Conservation (phyloP, 73 alveolate genomes). For the Blepharisma japonicum region DNA sequence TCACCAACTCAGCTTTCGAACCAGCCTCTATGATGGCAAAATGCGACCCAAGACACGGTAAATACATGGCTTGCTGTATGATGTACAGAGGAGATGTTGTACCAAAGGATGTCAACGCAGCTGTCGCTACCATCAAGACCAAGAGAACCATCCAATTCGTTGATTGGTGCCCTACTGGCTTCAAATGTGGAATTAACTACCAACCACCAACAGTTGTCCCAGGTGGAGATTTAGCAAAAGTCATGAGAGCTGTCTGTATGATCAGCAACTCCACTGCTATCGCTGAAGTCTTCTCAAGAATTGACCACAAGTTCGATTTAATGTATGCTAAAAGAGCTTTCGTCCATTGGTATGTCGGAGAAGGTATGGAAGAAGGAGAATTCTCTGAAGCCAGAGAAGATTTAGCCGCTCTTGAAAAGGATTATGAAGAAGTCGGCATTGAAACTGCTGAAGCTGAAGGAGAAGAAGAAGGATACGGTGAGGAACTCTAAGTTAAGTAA, state of each 20-base stretch:
- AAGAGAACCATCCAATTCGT: slow-evolving; percentile 96
- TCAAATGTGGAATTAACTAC: slow-evolving; percentile 84
- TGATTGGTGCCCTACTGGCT: slow-evolving; percentile 98
- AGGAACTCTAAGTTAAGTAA: no score
- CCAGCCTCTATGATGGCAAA: slow-evolving; percentile 98
- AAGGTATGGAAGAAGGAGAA: slow-evolving; percentile 88
- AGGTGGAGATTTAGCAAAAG: slow-evolving; percentile 58
- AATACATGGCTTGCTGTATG: slow-evolving; percentile 94
- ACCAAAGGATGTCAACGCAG: slow-evolving; percentile 62
- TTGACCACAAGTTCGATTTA: slow-evolving; percentile 41
- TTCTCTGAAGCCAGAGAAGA: slow-evolving; percentile 97
- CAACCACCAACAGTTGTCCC: slow-evolving; percentile 58
- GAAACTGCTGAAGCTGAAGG: slow-evolving; percentile 91
- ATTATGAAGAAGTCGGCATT: slow-evolving; percentile 89
- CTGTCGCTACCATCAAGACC: slow-evolving; percentile 75
- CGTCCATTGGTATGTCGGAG: slow-evolving; percentile 89
- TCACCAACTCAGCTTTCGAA: slow-evolving; percentile 97
- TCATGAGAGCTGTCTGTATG: slow-evolving; percentile 46
- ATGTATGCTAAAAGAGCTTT: slow-evolving; percentile 82
- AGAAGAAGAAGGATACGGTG: slow-evolving; percentile 27
- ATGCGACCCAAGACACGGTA: slow-evolving; percentile 97
- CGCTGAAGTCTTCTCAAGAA: slow-evolving; percentile 46
- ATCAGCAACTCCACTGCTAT: slow-evolving; percentile 53
- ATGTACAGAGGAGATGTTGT: slow-evolving; percentile 88
- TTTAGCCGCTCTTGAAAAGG: slow-evolving; percentile 96